Base-by-base conservation (phyloP, 2,329 filamentous ascomycete genomes). In the Monosporascus cannonballus region DNA sequence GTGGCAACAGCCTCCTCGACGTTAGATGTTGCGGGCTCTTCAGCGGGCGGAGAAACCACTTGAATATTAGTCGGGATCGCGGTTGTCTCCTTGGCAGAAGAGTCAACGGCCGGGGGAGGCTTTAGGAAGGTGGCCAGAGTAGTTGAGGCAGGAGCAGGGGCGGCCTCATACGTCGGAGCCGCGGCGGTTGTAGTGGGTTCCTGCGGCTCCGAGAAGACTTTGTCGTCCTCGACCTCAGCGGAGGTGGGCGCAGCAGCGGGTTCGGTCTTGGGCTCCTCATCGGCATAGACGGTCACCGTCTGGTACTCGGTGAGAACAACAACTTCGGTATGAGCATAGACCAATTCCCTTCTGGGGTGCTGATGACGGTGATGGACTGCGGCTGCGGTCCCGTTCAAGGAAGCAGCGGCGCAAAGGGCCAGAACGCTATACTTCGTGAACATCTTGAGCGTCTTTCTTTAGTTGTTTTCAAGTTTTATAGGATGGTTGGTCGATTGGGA, bases 341-440 rank as follows among this genome's bases (percentile, higher is more conserved):
- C 60, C 51, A 67, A 50, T 1, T 63, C 63, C 25, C 60, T 60
- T 60, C 66, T 64, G 25, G 60, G 61, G 49, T 68, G 64, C 44
- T 58, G 24, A 55, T 64, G 64, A 41, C 61, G 63, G 41, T 67
- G 63, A 42, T 57, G 51, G 47, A 58, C 55, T 20, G 56, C 59
- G 45, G 59, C 64, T 24, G 58, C 54, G 18, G 61, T 65, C 50
- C 62, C 61, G 46, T 60, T 56, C n/a, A 68, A 54, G 18, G 63
- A 60, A 51, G 56, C 56, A 24, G 61, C 63, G 56, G 64, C 65
- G 54, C 59, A 63, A 46, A 68, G 62, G 50, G 66, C 66, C 48
- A 66, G 54, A 47, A 67, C 51, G 53, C 61, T 62, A 39, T 60
- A 50, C 57, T 69, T 69, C 53, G 60, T 55, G 55, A 64, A 58